Percentiles rank a stretch among this genome's conserved stretches.
Evolutionary conservation across 352 stramenopile genomes (phyloP).

Genomic region (Globisporangium iwayamae): DNA sequence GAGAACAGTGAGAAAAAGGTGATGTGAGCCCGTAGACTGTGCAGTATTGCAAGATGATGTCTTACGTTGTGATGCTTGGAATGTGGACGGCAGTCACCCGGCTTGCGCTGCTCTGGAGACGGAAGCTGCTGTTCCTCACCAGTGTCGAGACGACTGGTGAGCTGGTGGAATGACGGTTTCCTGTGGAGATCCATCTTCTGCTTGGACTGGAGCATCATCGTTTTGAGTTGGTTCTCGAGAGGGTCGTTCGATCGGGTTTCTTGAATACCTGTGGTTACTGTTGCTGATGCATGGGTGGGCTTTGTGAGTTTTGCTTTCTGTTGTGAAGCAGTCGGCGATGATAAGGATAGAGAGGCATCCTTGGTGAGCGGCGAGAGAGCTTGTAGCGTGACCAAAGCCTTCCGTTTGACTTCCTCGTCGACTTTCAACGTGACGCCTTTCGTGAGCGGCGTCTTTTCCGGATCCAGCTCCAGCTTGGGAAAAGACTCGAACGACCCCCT

Average conservation of each 20-base stretch:
- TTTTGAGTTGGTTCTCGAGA: conserved; percentile 17
- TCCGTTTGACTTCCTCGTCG: conserved; percentile 11
- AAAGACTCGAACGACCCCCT: conserved; percentile 38
- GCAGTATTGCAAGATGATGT: neutral
- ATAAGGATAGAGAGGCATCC: neutral
- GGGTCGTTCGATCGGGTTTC: conserved; percentile 18
- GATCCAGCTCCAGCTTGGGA: conserved; percentile 37
- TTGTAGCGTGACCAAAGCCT: neutral
- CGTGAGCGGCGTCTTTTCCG: conserved; percentile 33
- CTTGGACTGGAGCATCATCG: conserved; percentile 4
- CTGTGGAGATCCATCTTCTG: conserved; percentile 2
- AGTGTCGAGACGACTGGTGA: neutral
- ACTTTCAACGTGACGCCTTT: conserved; percentile 45
- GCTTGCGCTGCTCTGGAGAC: conserved; percentile 1
- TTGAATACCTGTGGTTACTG: neutral
- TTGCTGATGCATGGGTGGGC: neutral
- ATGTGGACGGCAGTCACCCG: neutral
- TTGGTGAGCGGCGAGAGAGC: neutral
- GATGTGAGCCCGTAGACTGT: neutral
- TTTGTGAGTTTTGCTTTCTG: conserved; percentile 1
- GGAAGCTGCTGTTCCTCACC: neutral
- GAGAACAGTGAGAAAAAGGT: neutral
- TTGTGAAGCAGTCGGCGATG: neutral
- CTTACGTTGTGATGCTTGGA: conserved; percentile 8
- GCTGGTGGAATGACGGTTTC: neutral